Evolutionary conservation across 805 yeast species (phyloP).

Genomic region (Saturnispora besseyi): DNA sequence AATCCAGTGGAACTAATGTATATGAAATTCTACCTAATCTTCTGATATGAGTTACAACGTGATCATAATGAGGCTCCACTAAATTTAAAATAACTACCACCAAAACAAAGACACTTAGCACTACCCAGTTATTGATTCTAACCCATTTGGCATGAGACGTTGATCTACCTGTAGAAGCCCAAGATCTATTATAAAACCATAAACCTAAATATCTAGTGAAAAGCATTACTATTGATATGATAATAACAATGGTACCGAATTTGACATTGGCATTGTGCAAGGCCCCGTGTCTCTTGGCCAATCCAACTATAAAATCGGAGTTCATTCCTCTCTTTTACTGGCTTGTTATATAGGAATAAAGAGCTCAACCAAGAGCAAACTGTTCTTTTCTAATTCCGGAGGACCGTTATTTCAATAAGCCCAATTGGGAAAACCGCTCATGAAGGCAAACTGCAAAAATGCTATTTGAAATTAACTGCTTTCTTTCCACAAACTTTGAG

Average conservation of each 20-base stretch:
- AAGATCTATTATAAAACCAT: slow-evolving; percentile 26
- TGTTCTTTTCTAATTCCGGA: neutral
- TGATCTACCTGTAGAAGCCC: slow-evolving; percentile 34
- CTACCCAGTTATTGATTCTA: neutral
- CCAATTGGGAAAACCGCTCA: neutral
- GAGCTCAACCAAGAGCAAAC: neutral
- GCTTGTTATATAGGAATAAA: neutral
- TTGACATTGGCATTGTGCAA: slow-evolving; percentile 49
- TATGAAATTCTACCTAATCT: slow-evolving; percentile 57
- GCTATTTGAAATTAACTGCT: too few species aligned
- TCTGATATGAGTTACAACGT: slow-evolving; percentile 35
- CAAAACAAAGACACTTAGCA: neutral
- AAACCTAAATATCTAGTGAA: slow-evolving; percentile 28
- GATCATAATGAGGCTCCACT: slow-evolving; percentile 26
- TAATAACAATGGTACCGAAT: slow-evolving; percentile 48
- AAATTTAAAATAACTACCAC: slow-evolving; percentile 16
- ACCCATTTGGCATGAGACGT: slow-evolving; percentile 16
- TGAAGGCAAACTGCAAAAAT: neutral
- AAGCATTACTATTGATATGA: slow-evolving; percentile 34
- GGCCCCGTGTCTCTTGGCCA: slow-evolving; percentile 37
- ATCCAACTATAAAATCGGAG: neutral
- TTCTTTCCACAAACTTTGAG: too few species aligned
- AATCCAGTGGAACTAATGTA: slow-evolving; percentile 47
- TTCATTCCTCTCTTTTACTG: neutral
- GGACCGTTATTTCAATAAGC: neutral